These are phyloP conservation scores for Vicia faba DNA, from an alignment of 306 rosid species.

Conservation along the genomic window DNA sequence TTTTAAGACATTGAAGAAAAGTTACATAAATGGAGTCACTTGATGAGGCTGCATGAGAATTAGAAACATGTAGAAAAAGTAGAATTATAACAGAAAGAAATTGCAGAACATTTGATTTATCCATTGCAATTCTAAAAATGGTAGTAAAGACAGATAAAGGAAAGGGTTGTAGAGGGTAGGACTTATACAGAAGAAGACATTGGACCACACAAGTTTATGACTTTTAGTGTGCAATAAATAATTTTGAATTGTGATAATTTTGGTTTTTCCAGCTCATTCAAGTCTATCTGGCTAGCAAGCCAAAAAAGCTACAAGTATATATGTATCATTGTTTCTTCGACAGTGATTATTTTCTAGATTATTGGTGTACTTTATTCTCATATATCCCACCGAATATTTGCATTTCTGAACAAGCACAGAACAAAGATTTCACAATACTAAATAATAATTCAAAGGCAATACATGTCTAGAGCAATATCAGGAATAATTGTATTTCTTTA, in stretches of 20 bases:
- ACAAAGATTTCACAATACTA: background rate
- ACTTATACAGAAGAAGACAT: constrained; percentile 7
- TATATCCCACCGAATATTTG: background rate
- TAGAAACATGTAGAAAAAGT: constrained; percentile 32
- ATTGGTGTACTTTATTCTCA: background rate
- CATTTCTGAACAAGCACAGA: background rate
- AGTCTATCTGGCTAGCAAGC: constrained; percentile 1
- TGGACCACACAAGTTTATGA: constrained; percentile 25
- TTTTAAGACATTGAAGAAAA: constrained; percentile 47
- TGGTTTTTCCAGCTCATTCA: background rate
- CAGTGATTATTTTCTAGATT: background rate
- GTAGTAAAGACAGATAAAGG: background rate
- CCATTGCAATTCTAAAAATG: constrained; percentile 31
- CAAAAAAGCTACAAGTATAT: background rate
- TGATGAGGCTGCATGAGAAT: constrained; percentile 34
- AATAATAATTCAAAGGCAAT: background rate
- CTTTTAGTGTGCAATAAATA: constrained; percentile 14
- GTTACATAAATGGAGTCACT: constrained; percentile 22
- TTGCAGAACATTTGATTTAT: background rate
- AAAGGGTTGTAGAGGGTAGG: background rate
- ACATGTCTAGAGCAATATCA: constrained; percentile 11
- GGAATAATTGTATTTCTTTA: background rate
- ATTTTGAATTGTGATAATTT: constrained; percentile 26
- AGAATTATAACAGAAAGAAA: constrained; percentile 28
- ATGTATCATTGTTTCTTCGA: background rate